Evolutionary conservation across 1,139 yeast genomes (phyloP).

Genomic region (Yarrowia galli): DNA sequence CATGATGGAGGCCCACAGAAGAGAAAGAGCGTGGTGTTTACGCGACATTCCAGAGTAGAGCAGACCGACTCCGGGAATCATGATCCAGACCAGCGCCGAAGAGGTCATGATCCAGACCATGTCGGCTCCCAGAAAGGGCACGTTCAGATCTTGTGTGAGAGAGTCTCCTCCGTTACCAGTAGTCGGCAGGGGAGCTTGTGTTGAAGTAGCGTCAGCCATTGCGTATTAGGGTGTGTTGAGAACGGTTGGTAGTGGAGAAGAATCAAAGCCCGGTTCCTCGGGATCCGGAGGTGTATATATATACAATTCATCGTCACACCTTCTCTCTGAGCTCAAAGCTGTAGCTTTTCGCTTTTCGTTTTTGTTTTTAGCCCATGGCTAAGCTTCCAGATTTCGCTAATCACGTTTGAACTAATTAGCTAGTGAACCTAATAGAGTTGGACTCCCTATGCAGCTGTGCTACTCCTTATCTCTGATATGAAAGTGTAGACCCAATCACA

Average conservation of each 20-base stretch:
- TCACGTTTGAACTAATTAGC: slow-evolving; percentile 18
- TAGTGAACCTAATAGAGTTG: not conserved
- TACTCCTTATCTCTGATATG: slow-evolving; percentile 37
- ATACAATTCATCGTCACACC: not conserved
- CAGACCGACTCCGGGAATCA: slow-evolving; percentile 94
- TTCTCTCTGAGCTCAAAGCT: not conserved
- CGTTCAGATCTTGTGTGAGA: slow-evolving; percentile 72
- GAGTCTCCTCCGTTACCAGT: slow-evolving; percentile 73
- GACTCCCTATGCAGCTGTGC: slow-evolving; percentile 7
- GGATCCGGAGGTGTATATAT: slow-evolving; percentile 1
- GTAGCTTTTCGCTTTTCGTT: slow-evolving; percentile 3
- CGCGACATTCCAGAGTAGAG: slow-evolving; percentile 90
- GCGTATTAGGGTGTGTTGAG: slow-evolving; percentile 2
- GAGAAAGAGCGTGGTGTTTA: slow-evolving; percentile 88
- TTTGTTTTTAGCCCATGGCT: not conserved
- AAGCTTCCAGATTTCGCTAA: slow-evolving; percentile 20
- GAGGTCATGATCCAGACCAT: slow-evolving; percentile 89
- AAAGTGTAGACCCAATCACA: slow-evolving; percentile 29
- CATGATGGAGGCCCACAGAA: slow-evolving; percentile 94
- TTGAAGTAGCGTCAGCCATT: slow-evolving; percentile 36
- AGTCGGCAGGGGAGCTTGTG: slow-evolving; percentile 39
- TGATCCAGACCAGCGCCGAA: slow-evolving; percentile 83
- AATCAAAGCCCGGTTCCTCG: slow-evolving; percentile 6
- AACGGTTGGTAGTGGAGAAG: not conserved
- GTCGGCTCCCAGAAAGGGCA: slow-evolving; percentile 70